These are phyloP conservation scores for Nicotiana rustica DNA, from an alignment of 305 asterid species.

Conservation along the genomic window DNA sequence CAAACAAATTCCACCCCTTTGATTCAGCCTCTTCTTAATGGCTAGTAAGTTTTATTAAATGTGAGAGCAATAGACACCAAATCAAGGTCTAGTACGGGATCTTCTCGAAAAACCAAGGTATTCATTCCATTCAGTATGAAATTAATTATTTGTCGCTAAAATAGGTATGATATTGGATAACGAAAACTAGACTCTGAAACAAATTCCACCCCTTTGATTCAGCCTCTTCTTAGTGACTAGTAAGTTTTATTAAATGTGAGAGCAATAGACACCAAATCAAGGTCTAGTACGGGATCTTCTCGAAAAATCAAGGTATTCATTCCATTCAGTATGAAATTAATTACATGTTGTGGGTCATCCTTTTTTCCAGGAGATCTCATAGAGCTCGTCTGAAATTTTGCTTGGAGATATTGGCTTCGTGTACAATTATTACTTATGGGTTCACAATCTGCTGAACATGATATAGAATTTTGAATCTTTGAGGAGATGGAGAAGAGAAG, in stretches of 20 bases:
- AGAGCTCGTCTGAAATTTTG: slow-evolving; percentile 25
- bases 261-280: slow-evolving; percentile 7
- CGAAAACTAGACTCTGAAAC: not conserved
- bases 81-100: slow-evolving; percentile 26
- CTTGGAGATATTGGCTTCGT: slow-evolving; percentile 30
- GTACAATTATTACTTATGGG: slow-evolving; percentile 26
- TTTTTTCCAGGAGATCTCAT: slow-evolving; percentile 33
- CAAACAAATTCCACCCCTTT: not conserved
- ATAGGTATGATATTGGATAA: not conserved
- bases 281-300: slow-evolving; percentile 23
- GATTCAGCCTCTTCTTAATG: slow-evolving; percentile 12
- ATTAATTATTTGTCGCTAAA: not conserved
- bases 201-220: not conserved
- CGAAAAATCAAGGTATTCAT: not conserved
- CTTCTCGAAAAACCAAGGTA: not conserved
- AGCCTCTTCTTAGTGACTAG: slow-evolving; percentile 7
- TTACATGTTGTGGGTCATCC: slow-evolving; percentile 11
- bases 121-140: slow-evolving; percentile 4
- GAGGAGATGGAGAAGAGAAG: slow-evolving; percentile 72
- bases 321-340: slow-evolving; percentile 18
- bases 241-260: not conserved
- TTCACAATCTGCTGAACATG: slow-evolving; percentile 34
- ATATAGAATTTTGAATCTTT: slow-evolving; percentile 52
- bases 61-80: not conserved
- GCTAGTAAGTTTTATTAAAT: not conserved